Base-by-base conservation (phyloP, 352 stramenopile species). In the Elongisporangium anandrum region DNA sequence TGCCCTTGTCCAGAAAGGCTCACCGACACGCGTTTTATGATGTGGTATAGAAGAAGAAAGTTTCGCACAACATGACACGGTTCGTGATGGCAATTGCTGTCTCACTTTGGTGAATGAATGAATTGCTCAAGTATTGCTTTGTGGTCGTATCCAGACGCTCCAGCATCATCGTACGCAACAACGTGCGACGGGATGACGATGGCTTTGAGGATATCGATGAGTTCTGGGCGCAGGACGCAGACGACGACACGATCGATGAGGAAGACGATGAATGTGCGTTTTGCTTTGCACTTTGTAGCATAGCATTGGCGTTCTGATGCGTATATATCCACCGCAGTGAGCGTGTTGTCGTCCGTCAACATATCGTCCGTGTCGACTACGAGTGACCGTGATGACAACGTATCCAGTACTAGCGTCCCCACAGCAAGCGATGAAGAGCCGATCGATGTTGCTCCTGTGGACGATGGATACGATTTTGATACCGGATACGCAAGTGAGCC, bases 121-220 rank as follows among this genome's bases (percentile, higher is more conserved):
- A 24, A 38, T 24, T 53, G 34, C n/a, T 61, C 4, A 53, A 54
- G 39, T 21, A 49, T 12, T 61, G 10, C 45, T 39, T 21, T 52
- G 17, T 57, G 50, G 52, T 7, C 47, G 7, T 59, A 34, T 57
- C 12, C 51, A 88, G 75, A 34, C 82, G 77, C 13, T 75, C 76
- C 26, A 74, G 70, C 22, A 75, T 87, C 15, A 69, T 85, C 50
- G 76, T 91, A 24, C 82, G 79, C 19, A 73, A 58, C 6, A 77
- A 91, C 19, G 79, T 92, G 49, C 85, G 80, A 17, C 89, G 85
- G 26, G 86, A 95, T 49, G 81, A 74, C 1, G 66, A 93, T 22
- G 86, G 86, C 0, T 95, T 95, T 54, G 83, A 95, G 51, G 86
- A 95, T 52, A 88, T 93, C 49, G 86, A 95, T 65, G 86, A 95